phyloP scores from a whole-genome alignment of 116 monocot genomes.

The Phalaenopsis hybrid region DNA sequence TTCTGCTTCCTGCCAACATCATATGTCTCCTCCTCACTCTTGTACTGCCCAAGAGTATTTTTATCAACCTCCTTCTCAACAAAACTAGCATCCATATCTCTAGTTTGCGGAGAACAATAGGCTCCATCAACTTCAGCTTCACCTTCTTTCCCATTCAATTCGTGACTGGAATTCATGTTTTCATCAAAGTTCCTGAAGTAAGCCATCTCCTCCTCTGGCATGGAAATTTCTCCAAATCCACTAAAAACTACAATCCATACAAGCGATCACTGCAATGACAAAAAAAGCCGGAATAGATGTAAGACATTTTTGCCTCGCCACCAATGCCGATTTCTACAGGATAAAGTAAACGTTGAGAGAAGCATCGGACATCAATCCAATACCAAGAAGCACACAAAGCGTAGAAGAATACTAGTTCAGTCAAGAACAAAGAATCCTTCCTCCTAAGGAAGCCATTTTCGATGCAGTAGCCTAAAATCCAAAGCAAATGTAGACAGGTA shows the following conservation, averaged over 20 bases:
- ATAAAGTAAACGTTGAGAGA: not conserved
- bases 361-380: not conserved
- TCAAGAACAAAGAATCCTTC: not conserved
- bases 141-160: constrained; percentile 70
- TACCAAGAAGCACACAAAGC: not conserved
- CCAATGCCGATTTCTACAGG: not conserved
- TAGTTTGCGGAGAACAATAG: constrained; percentile 31
- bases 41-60: constrained; percentile 41
- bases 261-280: constrained; percentile 14
- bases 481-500: not conserved
- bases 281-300: not conserved
- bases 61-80: constrained; percentile 40
- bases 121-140: constrained; percentile 29
- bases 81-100: constrained; percentile 33
- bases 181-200: constrained; percentile 54
- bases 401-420: not conserved
- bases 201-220: constrained; percentile 42
- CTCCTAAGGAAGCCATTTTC: not conserved
- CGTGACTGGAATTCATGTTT: constrained; percentile 46
- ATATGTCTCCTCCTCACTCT: constrained; percentile 41
- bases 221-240: constrained; percentile 6
- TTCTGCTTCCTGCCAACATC: constrained; percentile 28
- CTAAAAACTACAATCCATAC: not conserved
- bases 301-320: not conserved
- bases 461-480: not conserved